Base-by-base conservation (phyloP, 257 asterid genomes). In the Pogostemon cablin region DNA sequence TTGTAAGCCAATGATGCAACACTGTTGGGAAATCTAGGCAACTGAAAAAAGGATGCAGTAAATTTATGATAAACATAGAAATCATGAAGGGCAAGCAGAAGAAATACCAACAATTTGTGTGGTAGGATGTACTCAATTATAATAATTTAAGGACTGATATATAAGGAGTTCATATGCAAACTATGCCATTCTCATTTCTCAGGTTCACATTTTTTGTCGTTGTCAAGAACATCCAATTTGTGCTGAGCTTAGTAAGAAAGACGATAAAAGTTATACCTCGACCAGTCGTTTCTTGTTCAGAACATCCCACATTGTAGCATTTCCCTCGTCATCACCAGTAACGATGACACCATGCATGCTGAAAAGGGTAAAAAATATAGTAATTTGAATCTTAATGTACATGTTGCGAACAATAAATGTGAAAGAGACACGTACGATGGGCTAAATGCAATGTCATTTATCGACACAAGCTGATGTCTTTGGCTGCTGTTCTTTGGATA, bases 281-380 rank as follows among this genome's bases (percentile, higher is more conserved):
- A 70, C 38, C 62, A 89, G 66, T 61, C 96, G 87, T 77, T 79
- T 93, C 81, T 73, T 87, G 77, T 78, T 80, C 64, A 67, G 83
- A 80, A 89, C 82, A 84, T 90, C 95, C 98, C 98, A 93, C 32
- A 81, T 60, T 67, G 76, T 74, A 72, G 83, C 91, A 67, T 87
- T 77, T 63, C 98, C 98, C 11, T 88, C 90, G 53, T 85, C 78
- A 79, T 93, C 96, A 40, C 96, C 97, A 40, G 96, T 88, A 43
- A 81, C 90, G 68, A 90, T 84, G 71, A 84, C 72, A 56, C 90
- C 87, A 39, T 57, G 35, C 58, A 56, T 8, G 72, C 97, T 90
- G 88, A 81, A 62, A 55, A 76, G 58, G 38, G 72, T 60, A 78
- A 81, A 43, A 50, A 38, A 66, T 41, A 47, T 34, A 56, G 65